Evolutionary conservation across 139 green algal genomes (phyloP).

Genomic region (Haematococcus sp.): DNA sequence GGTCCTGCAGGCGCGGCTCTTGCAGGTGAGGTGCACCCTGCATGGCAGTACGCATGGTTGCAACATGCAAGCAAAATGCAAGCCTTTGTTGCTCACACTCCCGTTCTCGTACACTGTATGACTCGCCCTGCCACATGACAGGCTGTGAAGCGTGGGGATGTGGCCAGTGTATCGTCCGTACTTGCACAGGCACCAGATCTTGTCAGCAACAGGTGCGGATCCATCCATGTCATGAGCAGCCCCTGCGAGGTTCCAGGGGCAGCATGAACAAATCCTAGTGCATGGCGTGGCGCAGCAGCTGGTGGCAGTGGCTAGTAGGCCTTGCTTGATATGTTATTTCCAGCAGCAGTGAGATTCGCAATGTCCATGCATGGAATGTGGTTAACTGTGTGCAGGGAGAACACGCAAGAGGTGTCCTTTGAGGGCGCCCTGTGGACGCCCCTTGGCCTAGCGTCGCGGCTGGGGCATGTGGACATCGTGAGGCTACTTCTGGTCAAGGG

Average conservation of each 20-base stretch:
- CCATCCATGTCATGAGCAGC: no score
- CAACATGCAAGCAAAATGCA: background rate
- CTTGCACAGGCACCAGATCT: background rate
- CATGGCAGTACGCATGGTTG: background rate
- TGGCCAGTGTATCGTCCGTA: background rate
- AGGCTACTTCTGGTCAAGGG: background rate
- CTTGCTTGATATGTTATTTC: no score
- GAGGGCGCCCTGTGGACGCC: conserved; percentile 6
- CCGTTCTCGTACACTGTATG: background rate
- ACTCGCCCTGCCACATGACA: background rate
- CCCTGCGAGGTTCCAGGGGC: no score
- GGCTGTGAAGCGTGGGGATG: background rate
- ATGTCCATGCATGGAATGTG: background rate
- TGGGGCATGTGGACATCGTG: background rate
- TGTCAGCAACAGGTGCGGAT: background rate
- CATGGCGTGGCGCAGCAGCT: no score
- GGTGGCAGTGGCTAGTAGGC: no score
- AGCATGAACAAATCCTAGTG: no score
- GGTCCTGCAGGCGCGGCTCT: no score
- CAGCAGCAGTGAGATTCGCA: no score
- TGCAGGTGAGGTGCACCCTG: no score
- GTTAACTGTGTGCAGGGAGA: background rate
- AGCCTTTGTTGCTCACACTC: background rate
- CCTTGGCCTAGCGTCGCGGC: background rate
- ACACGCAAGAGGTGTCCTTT: background rate